Conservation (phyloP, 2,329 filamentous ascomycete species). For the Penicillium sp. region DNA sequence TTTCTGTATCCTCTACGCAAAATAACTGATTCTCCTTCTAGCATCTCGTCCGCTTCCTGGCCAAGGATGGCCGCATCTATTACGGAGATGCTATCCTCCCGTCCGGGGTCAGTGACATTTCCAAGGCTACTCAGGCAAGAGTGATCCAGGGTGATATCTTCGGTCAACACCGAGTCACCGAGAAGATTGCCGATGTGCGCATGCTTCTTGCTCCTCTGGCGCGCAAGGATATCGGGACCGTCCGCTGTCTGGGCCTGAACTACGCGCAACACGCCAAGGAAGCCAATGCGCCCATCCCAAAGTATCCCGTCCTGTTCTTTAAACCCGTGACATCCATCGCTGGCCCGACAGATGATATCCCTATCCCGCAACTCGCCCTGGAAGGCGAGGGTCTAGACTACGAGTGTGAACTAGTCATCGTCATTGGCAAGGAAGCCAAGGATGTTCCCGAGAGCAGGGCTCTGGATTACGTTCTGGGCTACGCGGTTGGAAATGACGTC, state of each 20-base stretch:
- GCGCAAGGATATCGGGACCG: slow-evolving; percentile 59
- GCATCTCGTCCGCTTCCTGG: slow-evolving; percentile 70
- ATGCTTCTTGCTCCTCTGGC: slow-evolving; percentile 61
- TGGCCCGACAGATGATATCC: slow-evolving; percentile 63
- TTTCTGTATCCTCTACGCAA: neutral
- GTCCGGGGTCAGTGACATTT: slow-evolving; percentile 55
- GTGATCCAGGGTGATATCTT: slow-evolving; percentile 65
- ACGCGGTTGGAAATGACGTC: slow-evolving; percentile 73
- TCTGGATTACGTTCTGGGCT: slow-evolving; percentile 69
- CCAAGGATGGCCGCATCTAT: slow-evolving; percentile 64
- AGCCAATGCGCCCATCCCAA: slow-evolving; percentile 63
- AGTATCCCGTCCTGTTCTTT: slow-evolving; percentile 69
- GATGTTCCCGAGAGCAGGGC: slow-evolving; percentile 63
- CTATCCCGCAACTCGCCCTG: slow-evolving; percentile 62
- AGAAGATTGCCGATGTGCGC: slow-evolving; percentile 52
- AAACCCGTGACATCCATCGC: slow-evolving; percentile 64
- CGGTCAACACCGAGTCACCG: slow-evolving; percentile 59
- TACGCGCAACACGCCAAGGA: slow-evolving; percentile 69
- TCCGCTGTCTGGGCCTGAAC: slow-evolving; percentile 67
- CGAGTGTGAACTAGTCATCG: slow-evolving; percentile 70
- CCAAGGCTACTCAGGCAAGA: slow-evolving; percentile 56
- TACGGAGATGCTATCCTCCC: slow-evolving; percentile 72
- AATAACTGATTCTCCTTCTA: slow-evolving; percentile 31
- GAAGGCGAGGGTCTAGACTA: slow-evolving; percentile 66
- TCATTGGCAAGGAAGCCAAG: slow-evolving; percentile 64